Conservation (phyloP, 768 basidiomycete genomes). For the Termitomyces bulborhizus region DNA sequence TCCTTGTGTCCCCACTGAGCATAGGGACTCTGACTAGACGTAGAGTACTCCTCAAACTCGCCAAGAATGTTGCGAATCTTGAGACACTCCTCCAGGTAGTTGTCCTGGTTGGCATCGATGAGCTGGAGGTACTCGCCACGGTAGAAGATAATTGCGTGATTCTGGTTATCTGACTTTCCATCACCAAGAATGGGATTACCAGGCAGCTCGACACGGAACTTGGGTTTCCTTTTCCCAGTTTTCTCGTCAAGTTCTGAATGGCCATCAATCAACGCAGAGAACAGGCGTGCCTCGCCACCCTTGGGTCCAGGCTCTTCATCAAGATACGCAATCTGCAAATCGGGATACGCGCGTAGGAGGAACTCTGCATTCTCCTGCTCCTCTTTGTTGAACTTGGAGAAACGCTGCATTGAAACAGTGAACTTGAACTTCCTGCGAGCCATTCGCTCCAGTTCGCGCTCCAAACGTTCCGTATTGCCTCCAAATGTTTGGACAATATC, state of each 20-base stretch:
- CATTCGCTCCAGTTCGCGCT: slow-evolving; percentile 96
- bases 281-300: slow-evolving; percentile 83
- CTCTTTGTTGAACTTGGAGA: slow-evolving; percentile 98
- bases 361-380: slow-evolving; percentile 99
- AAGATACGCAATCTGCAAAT: slow-evolving; percentile 95
- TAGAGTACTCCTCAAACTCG: slow-evolving; percentile 93
- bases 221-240: slow-evolving; percentile 87
- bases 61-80: slow-evolving; percentile 98
- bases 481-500: slow-evolving; percentile 95
- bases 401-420: slow-evolving; percentile 97
- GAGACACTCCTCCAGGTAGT: slow-evolving; percentile 97
- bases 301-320: slow-evolving; percentile 93
- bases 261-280: slow-evolving; percentile 93
- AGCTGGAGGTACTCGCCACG: slow-evolving; percentile 98
- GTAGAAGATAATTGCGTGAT: slow-evolving; percentile 98
- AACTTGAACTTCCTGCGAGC: slow-evolving; percentile 98
- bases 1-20: slow-evolving; percentile 95
- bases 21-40: slow-evolving; percentile 92
- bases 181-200: slow-evolving; percentile 99
- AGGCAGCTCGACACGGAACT: slow-evolving; percentile 95
- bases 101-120: slow-evolving; percentile 99
- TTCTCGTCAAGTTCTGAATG: slow-evolving; percentile 92
- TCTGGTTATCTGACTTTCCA: slow-evolving; percentile 99
- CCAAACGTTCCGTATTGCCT: slow-evolving; percentile 93
- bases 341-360: slow-evolving; percentile 94